Evolutionary conservation across 23 red algal genomes (phyloP), one percentile per base, ranked within the genome.

Genomic region (Cyanidiococcus yangmingshanensis): DNA sequence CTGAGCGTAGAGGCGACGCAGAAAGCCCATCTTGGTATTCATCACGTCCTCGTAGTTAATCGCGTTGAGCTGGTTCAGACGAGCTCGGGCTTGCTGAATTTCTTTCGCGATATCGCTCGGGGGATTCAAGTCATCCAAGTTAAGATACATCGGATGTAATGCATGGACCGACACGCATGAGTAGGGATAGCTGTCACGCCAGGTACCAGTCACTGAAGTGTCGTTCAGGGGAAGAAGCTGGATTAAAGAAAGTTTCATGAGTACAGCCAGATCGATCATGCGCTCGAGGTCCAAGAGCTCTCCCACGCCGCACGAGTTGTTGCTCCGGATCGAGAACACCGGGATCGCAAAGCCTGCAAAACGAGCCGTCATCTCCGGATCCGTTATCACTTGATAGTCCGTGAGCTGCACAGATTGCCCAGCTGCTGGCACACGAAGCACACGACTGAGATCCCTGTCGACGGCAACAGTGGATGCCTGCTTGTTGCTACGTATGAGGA

Each of bases 181-280:
- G 77, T 96, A 96, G 17, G 92, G 92, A 68, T 90, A 90, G 35
- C 77, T 75, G 39, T 96, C 92, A 41, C 63, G 7, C 63, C 63
- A 71, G 27, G 21, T 71, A 29, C 63, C 63, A 3, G 32, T 32
- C 63, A 79, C 79, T 15, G 74, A 82, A 0, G 92, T 96, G 75
- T 96, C 87, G 79, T 96, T 87, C 0, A 96, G 86, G 0, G 92
- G 92, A 1, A 96, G 78, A 83, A 96, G 80, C 58, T 96, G 92
- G 57, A 96, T 54, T 21, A 96, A 58, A 38, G 89, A 87, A 38
- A 80, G 85, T 24, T 87, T 87, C 7, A 81, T 40, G 37, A 36
- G 50, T 31, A 68, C 68, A 40, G 86, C 89, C 67, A 96, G 79
- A 79, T 90, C 84, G 26, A 96, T 87, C 76, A 96, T 58, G 2